Percentiles rank a stretch among this genome's conserved stretches.
Evolutionary conservation across 495 filamentous ascomycete genomes (phyloP).

Genomic region (Aspergillus ellipticus): DNA sequence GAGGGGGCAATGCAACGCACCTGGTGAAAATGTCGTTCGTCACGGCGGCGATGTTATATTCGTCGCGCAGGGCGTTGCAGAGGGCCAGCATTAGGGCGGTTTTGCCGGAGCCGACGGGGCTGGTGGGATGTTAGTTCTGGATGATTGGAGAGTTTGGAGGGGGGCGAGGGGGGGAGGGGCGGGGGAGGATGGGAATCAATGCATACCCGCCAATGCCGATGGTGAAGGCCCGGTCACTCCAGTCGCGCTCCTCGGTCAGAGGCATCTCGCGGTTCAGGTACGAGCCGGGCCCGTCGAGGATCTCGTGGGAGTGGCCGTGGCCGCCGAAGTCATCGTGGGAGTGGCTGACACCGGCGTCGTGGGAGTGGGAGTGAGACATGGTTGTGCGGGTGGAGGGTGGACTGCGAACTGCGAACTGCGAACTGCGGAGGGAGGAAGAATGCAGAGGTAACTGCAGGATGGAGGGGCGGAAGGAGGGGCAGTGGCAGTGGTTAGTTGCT

Average conservation of each 20-base stretch:
- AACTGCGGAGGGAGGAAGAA: neutral
- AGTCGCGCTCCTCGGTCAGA: constrained; percentile 80
- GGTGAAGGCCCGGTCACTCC: constrained; percentile 89
- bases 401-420: no score
- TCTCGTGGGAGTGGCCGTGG: constrained; percentile 94
- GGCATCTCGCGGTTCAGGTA: constrained; percentile 91
- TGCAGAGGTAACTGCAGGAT: neutral
- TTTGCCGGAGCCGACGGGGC: constrained; percentile 95
- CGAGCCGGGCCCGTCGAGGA: constrained; percentile 89
- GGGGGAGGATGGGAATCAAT: no score
- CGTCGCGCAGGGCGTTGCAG: constrained; percentile 70
- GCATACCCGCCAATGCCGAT: constrained; percentile 98
- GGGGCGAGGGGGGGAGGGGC: no score
- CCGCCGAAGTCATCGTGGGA: constrained; percentile 67
- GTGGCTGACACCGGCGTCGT: constrained; percentile 50
- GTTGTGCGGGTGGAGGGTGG: neutral
- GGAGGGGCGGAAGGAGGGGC: constrained; percentile 1
- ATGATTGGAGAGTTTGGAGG: no score
- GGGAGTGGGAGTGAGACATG: constrained; percentile 55
- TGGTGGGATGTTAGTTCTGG: constrained; percentile 28
- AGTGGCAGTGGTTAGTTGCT: no score
- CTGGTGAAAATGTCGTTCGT: constrained; percentile 99
- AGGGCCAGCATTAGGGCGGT: constrained; percentile 93
- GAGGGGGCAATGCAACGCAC: no score
- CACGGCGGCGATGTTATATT: constrained; percentile 86